phyloP scores from a whole-genome alignment of 768 basidiomycete genomes.

The Lentinula lateritia region DNA sequence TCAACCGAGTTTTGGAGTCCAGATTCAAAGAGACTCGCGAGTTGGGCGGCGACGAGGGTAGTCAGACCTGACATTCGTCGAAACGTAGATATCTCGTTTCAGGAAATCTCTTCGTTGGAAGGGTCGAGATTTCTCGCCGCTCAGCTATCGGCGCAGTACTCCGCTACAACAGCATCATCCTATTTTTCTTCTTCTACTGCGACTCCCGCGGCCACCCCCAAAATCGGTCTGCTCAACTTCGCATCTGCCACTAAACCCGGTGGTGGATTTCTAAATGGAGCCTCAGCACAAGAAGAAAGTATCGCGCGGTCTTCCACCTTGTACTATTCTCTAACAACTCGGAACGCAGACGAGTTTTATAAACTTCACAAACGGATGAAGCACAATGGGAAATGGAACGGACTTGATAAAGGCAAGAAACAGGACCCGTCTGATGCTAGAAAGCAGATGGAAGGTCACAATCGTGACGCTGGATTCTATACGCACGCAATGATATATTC shows the following conservation, averaged over 20 bases:
- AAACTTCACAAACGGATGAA: constrained; percentile 38
- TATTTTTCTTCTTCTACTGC: neutral
- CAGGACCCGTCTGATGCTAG: neutral
- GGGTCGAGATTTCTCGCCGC: constrained; percentile 42
- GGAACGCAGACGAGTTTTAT: constrained; percentile 57
- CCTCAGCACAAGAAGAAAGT: constrained; percentile 77
- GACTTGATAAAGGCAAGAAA: neutral
- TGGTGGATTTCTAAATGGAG: constrained; percentile 69
- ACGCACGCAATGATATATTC: constrained; percentile 78
- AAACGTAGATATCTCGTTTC: constrained; percentile 35
- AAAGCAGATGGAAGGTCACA: neutral
- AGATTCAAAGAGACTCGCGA: constrained; percentile 21
- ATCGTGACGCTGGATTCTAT: constrained; percentile 47
- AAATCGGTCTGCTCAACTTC: constrained; percentile 68
- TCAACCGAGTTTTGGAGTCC: constrained; percentile 51
- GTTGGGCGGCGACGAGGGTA: neutral
- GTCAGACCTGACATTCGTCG: neutral
- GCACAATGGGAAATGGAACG: neutral
- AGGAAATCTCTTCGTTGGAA: constrained; percentile 60
- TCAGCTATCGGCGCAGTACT: constrained; percentile 12
- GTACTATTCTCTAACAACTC: constrained; percentile 54
- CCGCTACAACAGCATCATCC: constrained; percentile 11
- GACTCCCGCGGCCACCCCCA: constrained; percentile 2
- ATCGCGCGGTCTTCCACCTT: constrained; percentile 74
- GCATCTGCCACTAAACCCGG: constrained; percentile 73